Evolutionary conservation across 257 asterid genomes (phyloP).

Genomic region (Solanum paucissectum): DNA sequence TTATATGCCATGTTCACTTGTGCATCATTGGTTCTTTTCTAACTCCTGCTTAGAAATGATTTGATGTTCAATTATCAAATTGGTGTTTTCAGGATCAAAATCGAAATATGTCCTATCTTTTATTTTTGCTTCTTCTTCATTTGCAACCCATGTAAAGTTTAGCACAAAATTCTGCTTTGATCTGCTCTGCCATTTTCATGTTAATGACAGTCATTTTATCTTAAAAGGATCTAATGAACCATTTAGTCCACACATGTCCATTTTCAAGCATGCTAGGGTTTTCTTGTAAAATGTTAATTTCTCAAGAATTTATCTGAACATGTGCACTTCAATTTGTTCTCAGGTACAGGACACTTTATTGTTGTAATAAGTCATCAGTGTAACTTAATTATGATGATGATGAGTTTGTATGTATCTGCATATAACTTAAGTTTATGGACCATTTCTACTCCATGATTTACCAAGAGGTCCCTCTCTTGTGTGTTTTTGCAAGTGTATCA

Average conservation of each 20-base stretch:
- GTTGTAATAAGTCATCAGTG: neutral
- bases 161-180: neutral
- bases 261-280: neutral
- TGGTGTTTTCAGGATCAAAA: neutral
- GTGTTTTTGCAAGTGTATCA: neutral
- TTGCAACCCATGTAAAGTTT: neutral
- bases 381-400: neutral
- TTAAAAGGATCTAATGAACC: neutral
- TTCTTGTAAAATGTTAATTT: neutral
- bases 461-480: neutral
- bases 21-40: neutral
- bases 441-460: neutral
- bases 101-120: neutral
- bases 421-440: neutral
- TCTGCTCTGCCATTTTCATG: neutral
- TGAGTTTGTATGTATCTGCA: neutral
- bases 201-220: neutral
- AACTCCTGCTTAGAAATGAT: neutral
- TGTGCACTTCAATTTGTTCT: neutral
- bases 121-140: neutral
- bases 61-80: neutral
- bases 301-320: neutral
- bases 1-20: neutral
- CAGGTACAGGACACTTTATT: neutral
- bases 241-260: neutral